Percentiles rank a stretch among this genome's conserved stretches.
phyloP scores from a whole-genome alignment of 2,329 filamentous ascomycete genomes.

The Torrubiellomyces zombiae region DNA sequence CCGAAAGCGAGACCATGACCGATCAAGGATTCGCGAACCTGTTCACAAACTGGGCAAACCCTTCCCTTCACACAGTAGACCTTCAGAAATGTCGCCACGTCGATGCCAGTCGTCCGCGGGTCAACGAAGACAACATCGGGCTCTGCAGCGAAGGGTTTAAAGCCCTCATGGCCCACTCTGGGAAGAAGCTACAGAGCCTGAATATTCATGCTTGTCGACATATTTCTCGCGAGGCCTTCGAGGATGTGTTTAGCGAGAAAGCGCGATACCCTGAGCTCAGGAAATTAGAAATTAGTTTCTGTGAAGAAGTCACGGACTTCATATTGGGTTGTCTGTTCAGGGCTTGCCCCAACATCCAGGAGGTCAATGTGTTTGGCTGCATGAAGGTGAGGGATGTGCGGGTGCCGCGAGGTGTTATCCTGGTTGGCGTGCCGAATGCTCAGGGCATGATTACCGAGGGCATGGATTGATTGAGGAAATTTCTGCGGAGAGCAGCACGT shows the following conservation, averaged over 20 bases:
- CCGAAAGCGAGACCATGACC: slow-evolving; percentile 57
- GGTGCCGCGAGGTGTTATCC: slow-evolving; percentile 36
- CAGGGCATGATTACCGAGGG: slow-evolving; percentile 44
- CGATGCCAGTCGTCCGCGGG: slow-evolving; percentile 52
- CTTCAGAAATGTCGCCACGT: slow-evolving; percentile 63
- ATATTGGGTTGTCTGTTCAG: slow-evolving; percentile 48
- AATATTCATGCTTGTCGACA: slow-evolving; percentile 77
- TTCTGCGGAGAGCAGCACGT: no score
- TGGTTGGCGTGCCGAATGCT: slow-evolving; percentile 42
- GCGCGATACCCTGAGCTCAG: slow-evolving; percentile 49
- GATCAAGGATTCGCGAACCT: slow-evolving; percentile 58
- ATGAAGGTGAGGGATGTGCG: slow-evolving; percentile 40
- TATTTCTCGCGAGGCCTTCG: slow-evolving; percentile 55
- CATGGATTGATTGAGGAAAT: slow-evolving; percentile 7
- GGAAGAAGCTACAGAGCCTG: slow-evolving; percentile 43
- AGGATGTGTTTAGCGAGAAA: slow-evolving; percentile 49
- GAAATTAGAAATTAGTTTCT: slow-evolving; percentile 66
- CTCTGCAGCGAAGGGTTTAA: slow-evolving; percentile 61
- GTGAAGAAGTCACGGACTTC: slow-evolving; percentile 48
- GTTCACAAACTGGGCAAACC: slow-evolving; percentile 63
- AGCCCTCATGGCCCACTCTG: slow-evolving; percentile 74
- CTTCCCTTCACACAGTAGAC: slow-evolving; percentile 52
- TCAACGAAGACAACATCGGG: slow-evolving; percentile 49
- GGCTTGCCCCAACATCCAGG: slow-evolving; percentile 41
- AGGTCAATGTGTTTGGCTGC: slow-evolving; percentile 47